phyloP scores from a whole-genome alignment of 208 protist species.

The Trypanosomatidae sp. region DNA sequence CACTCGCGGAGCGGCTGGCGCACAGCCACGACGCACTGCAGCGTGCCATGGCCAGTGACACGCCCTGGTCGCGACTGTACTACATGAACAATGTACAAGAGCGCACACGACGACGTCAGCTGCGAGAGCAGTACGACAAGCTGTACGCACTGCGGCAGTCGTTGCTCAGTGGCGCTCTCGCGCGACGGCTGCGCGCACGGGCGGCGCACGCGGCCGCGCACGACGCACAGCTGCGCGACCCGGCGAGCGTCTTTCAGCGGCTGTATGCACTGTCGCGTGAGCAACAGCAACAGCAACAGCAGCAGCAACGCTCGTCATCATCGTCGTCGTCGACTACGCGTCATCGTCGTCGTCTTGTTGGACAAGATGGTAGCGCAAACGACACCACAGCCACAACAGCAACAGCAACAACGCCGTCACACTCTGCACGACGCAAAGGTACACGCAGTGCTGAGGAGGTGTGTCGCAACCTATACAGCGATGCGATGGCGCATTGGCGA shows the following conservation, averaged over 20 bases:
- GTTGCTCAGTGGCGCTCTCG: conserved; percentile 27
- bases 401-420: too few species aligned
- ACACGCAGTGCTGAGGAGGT: too few species aligned
- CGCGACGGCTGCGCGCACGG: conserved; percentile 15
- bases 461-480: too few species aligned
- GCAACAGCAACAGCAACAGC: conserved; percentile 4
- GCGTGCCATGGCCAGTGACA: conserved; percentile 22
- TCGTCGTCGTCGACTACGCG: too few species aligned
- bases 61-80: conserved; percentile 65
- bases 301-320: not conserved
- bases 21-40: conserved; percentile 14
- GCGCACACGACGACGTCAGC: conserved; percentile 36
- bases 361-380: too few species aligned
- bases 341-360: too few species aligned
- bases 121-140: conserved; percentile 25
- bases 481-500: too few species aligned
- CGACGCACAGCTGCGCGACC: conserved; percentile 15
- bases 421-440: too few species aligned
- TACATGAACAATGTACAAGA: conserved; percentile 75
- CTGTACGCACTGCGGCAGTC: conserved; percentile 33
- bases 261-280: conserved; percentile 25
- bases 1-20: conserved; percentile 20
- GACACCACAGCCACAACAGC: too few species aligned
- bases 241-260: conserved; percentile 39
- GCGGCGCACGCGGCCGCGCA: conserved; percentile 18